These are phyloP conservation scores for Podospora pseudocomata DNA, from an alignment of 495 filamentous ascomycete genomes.

Conservation along the genomic window DNA sequence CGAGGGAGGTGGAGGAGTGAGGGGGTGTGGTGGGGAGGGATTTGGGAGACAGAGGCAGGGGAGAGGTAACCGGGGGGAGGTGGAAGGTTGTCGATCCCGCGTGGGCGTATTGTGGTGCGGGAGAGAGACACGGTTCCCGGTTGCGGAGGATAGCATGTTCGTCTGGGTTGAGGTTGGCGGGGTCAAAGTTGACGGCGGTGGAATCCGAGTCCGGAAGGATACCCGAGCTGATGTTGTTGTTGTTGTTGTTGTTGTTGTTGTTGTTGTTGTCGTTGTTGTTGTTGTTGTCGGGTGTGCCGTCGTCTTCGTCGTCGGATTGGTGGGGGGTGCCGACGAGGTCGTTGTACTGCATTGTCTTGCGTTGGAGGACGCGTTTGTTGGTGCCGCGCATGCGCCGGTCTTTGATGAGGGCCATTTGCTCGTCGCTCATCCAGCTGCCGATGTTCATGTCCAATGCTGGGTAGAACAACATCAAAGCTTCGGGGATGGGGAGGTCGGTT, in stretches of 20 bases:
- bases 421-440: slow-evolving; percentile 98
- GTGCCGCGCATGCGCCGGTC: slow-evolving; percentile 72
- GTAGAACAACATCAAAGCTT: slow-evolving; percentile 81
- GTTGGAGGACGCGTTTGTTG: slow-evolving; percentile 68
- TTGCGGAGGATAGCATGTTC: slow-evolving; percentile 12
- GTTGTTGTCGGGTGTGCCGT: slow-evolving; percentile 29
- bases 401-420: slow-evolving; percentile 91
- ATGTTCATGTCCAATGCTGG: slow-evolving; percentile 93
- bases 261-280: background rate
- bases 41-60: background rate
- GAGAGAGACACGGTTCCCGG: slow-evolving; percentile 11
- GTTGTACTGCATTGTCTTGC: slow-evolving; percentile 67
- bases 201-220: slow-evolving; percentile 7
- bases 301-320: slow-evolving; percentile 59
- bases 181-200: background rate
- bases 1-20: slow-evolving; percentile 18
- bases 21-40: background rate
- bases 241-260: no score
- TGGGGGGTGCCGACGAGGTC: slow-evolving; percentile 60
- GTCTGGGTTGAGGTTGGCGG: background rate
- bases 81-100: slow-evolving; percentile 37
- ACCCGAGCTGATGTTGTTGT: slow-evolving; percentile 13
- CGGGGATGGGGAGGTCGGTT: slow-evolving; percentile 65
- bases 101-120: slow-evolving; percentile 46
- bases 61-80: slow-evolving; percentile 24